Percentiles rank a stretch among this genome's conserved stretches.
These are phyloP conservation scores for Irineochytrium annulatum DNA, from an alignment of 192 early-diverging fungal genomes.

Conservation along the genomic window DNA sequence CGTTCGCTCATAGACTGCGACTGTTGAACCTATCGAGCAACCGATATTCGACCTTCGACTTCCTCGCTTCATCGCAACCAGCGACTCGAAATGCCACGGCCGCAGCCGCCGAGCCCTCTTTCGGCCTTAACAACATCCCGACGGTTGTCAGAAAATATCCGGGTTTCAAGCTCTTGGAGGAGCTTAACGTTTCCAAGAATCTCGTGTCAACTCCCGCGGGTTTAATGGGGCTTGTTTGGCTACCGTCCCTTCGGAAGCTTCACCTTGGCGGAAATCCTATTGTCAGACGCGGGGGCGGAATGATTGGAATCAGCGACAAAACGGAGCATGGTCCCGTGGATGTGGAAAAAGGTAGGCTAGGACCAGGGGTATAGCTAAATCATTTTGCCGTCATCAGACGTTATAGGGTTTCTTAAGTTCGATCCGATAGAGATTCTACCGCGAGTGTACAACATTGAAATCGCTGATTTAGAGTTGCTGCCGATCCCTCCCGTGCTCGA, in stretches of 20 bases:
- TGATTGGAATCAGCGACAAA: conserved; percentile 14
- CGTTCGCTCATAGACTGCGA: conserved; percentile 26
- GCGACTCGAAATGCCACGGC: neutral
- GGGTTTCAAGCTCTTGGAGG: conserved; percentile 42
- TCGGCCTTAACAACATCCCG: neutral
- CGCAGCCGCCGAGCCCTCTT: conserved; percentile 12
- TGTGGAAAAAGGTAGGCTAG: conserved; percentile 5
- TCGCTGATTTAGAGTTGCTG: conserved; percentile 28
- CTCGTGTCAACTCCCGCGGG: conserved; percentile 30
- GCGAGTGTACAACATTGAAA: conserved; percentile 24
- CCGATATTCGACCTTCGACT: conserved; percentile 27
- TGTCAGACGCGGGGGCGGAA: conserved; percentile 20
- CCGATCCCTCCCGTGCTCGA: conserved; percentile 21
- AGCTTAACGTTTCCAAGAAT: conserved; percentile 46
- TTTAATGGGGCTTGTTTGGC: conserved; percentile 39
- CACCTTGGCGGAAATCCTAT: conserved; percentile 51
- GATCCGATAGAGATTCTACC: conserved; percentile 24
- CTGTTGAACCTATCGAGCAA: conserved; percentile 41
- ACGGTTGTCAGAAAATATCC: conserved; percentile 20
- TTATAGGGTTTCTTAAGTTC: conserved; percentile 12
- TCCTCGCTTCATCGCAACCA: conserved; percentile 18
- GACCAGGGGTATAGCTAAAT: neutral
- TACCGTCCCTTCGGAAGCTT: conserved; percentile 35
- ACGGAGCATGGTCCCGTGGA: neutral
- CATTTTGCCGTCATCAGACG: neutral